Base-by-base conservation (phyloP, 257 asterid species). In the Cordia subcordata region DNA sequence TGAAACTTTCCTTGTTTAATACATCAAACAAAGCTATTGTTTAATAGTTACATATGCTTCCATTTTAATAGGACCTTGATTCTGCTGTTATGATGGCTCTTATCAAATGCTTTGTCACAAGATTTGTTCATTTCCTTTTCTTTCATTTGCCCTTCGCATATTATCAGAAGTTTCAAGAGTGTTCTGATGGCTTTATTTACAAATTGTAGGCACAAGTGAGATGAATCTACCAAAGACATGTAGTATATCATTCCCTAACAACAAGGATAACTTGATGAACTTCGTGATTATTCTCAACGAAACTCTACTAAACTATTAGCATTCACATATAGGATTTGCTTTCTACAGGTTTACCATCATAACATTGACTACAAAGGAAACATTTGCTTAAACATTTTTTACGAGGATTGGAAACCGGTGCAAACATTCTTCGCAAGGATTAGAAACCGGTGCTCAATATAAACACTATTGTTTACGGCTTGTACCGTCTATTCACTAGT, bases 331-430 rank as follows among this genome's bases (percentile, higher is more conserved):
- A 6, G 6, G 17, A 62, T 38, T 38, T 32, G 1, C 35, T 45
- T 55, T 4, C 74, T 58, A 32, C 85, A 90, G 96, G 95, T 90
- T 20, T 90, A 87, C 78, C 98, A 90, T 77, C 98, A 95, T 51
- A 90, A 90, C 61, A 90, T 90, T 20, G 98, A 90, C 75, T 69
- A 85, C 63, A 96, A 90, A 67, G 98, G 98, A 72, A 90, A 87
- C 71, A 95, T 90, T 46, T 90, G 98, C 79, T 83, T 90, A 46
- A 90, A 90, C 85, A 90, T 90, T 80, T 96, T 90, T 59, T 86
- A 96, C 17, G 98, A 90, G 73, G 98, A 90, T 71, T 90, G 98
- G 98, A 90, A 90, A 66, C 98, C 98, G 3, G 96, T 90, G 69
- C 82, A 46, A 90, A 90, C 85, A 90, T 90, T 80, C 98, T 90